Evolutionary conservation across 2,329 filamentous ascomycete species (phyloP).

Genomic region (Colletotrichum tanaceti): DNA sequence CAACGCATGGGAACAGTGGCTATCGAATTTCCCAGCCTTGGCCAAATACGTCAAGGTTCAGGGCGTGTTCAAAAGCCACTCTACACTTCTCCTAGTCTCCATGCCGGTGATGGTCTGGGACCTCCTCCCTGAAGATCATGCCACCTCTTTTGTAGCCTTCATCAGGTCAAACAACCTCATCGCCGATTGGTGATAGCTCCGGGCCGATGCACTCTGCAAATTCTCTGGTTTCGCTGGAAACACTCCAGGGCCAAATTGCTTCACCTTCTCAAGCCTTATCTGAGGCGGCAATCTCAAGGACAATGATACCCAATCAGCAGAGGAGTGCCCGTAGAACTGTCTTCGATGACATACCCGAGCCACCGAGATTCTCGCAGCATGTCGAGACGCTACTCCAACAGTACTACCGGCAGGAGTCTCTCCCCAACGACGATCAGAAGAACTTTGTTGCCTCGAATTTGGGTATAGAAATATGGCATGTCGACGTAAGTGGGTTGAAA

Average conservation of each 20-base stretch:
- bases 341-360: slow-evolving; percentile 54
- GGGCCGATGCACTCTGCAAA: neutral
- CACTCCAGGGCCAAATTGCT: slow-evolving; percentile 15
- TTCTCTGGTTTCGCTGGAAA: slow-evolving; percentile 23
- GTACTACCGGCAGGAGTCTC: slow-evolving; percentile 61
- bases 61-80: slow-evolving; percentile 71
- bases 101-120: slow-evolving; percentile 71
- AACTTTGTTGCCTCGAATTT: slow-evolving; percentile 67
- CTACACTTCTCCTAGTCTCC: slow-evolving; percentile 67
- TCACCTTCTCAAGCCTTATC: neutral
- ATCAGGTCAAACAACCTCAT: slow-evolving; percentile 35
- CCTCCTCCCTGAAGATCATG: slow-evolving; percentile 66
- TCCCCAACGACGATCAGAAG: slow-evolving; percentile 62
- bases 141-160: slow-evolving; percentile 63
- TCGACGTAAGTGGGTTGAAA: slow-evolving; percentile 54
- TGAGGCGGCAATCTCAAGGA: slow-evolving; percentile 50
- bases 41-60: slow-evolving; percentile 71
- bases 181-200: neutral
- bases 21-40: slow-evolving; percentile 65
- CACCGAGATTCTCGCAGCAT: slow-evolving; percentile 60
- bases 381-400: slow-evolving; percentile 64
- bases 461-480: slow-evolving; percentile 62
- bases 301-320: slow-evolving; percentile 60
- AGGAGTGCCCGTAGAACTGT: slow-evolving; percentile 55
- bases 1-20: slow-evolving; percentile 70